phyloP scores from a whole-genome alignment of 148 eudicot genomes.

The Oxyria digyna region DNA sequence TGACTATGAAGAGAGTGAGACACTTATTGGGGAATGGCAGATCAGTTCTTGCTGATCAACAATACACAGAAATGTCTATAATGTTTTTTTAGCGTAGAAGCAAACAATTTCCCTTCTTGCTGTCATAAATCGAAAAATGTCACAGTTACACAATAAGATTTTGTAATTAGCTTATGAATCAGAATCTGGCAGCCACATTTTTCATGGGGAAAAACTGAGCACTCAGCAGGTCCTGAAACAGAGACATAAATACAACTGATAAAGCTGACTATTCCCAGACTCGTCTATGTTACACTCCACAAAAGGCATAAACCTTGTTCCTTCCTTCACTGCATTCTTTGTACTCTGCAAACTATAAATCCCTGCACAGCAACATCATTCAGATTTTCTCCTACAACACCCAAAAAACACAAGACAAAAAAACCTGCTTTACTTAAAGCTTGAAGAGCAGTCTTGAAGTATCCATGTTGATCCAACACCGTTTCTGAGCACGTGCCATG shows the following conservation, averaged over 20 bases:
- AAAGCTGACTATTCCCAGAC: conserved; percentile 34
- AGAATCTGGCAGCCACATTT: conserved; percentile 31
- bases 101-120: too few species aligned
- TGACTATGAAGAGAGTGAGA: conserved; percentile 9
- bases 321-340: conserved; percentile 28
- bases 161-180: too few species aligned
- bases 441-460: conserved; percentile 33
- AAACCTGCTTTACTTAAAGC: conserved; percentile 29
- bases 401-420: background rate
- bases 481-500: conserved; percentile 51
- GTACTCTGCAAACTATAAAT: conserved; percentile 32
- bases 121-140: too few species aligned
- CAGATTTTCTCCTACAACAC: too few species aligned
- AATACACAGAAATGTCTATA: too few species aligned
- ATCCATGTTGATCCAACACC: conserved; percentile 28
- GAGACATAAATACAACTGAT: conserved; percentile 43
- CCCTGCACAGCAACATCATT: too few species aligned
- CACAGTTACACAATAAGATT: too few species aligned
- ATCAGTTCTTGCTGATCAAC: conserved; percentile 9
- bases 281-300: conserved; percentile 43
- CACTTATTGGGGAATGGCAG: background rate
- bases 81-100: too few species aligned
- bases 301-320: conserved; percentile 24
- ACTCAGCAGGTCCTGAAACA: conserved; percentile 27
- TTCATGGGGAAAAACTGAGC: conserved; percentile 36